phyloP scores from a whole-genome alignment of 2,329 filamentous ascomycete genomes.

The Calonectria crousiana region DNA sequence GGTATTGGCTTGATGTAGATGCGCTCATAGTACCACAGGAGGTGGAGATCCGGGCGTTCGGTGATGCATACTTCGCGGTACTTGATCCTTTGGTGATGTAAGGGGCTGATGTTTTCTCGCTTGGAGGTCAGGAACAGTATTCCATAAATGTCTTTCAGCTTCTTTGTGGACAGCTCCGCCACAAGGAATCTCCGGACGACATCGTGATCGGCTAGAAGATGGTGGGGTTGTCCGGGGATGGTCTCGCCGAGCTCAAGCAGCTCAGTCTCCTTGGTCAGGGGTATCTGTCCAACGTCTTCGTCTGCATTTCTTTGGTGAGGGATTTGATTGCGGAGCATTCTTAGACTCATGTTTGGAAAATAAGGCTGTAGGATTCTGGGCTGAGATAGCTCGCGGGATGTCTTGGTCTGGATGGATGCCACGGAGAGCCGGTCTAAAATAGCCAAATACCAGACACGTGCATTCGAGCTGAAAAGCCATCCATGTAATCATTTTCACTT shows the following conservation, averaged over 20 bases:
- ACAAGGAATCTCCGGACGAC: conserved; percentile 13
- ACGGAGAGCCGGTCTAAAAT: neutral
- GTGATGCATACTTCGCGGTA: conserved; percentile 52
- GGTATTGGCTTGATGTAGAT: conserved; percentile 59
- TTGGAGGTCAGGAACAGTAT: conserved; percentile 24
- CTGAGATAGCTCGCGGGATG: neutral
- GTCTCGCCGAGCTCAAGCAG: neutral
- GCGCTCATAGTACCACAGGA: conserved; percentile 53
- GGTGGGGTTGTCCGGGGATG: conserved; percentile 13
- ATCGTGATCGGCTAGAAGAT: conserved; percentile 5
- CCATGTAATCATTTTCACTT: neutral
- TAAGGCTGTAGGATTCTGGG: neutral
- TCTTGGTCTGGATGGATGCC: neutral
- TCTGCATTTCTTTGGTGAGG: neutral
- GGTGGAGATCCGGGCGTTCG: conserved; percentile 54
- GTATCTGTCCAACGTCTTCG: neutral
- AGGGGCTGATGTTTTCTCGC: conserved; percentile 42
- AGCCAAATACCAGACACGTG: neutral
- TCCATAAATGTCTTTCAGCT: conserved; percentile 6
- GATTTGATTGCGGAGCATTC: neutral
- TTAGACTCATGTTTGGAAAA: neutral
- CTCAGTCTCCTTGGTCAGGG: neutral
- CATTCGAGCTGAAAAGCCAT: neutral
- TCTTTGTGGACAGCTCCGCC: conserved; percentile 15
- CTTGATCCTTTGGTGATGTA: conserved; percentile 48